phyloP scores from a whole-genome alignment of 768 basidiomycete genomes.

The Lactarius quietus region DNA sequence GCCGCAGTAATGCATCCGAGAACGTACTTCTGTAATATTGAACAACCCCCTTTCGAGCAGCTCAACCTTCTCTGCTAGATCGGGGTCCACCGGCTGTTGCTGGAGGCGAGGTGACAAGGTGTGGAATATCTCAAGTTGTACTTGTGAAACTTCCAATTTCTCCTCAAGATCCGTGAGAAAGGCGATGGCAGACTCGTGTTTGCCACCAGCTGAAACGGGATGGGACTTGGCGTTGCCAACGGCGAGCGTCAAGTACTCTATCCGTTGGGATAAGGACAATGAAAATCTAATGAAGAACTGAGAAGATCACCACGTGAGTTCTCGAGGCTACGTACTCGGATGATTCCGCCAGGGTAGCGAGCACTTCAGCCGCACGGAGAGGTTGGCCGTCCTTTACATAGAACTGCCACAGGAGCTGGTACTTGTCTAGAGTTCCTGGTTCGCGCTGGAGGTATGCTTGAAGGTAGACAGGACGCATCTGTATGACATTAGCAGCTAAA shows the following conservation, averaged over 20 bases:
- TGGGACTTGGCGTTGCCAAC: slow-evolving; percentile 97
- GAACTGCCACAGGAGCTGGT: slow-evolving; percentile 93
- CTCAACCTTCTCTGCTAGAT: slow-evolving; percentile 60
- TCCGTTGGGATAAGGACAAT: slow-evolving; percentile 63
- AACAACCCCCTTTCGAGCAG: slow-evolving; percentile 58
- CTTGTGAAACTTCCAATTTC: slow-evolving; percentile 93
- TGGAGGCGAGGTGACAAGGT: slow-evolving; percentile 56
- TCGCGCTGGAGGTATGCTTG: slow-evolving; percentile 85
- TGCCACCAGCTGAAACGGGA: slow-evolving; percentile 69
- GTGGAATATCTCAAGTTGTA: slow-evolving; percentile 89
- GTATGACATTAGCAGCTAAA: slow-evolving; percentile 14
- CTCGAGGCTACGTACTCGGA: slow-evolving; percentile 53
- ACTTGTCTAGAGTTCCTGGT: slow-evolving; percentile 75
- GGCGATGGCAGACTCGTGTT: slow-evolving; percentile 87
- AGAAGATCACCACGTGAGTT: background rate
- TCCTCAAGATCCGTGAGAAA: slow-evolving; percentile 96
- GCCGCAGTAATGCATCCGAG: background rate
- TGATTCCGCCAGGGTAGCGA: slow-evolving; percentile 80
- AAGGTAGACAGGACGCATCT: slow-evolving; percentile 86
- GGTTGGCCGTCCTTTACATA: slow-evolving; percentile 91
- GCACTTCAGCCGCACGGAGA: slow-evolving; percentile 81
- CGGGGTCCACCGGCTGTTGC: slow-evolving; percentile 44
- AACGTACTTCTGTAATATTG: slow-evolving; percentile 78
- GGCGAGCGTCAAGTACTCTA: slow-evolving; percentile 92
- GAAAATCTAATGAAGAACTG: slow-evolving; percentile 49